A percentile compares a stretch with the other conserved stretches of the same genome.
These are phyloP conservation scores for Austroboletus novae-zelandiae DNA, from an alignment of 1,284 basidiomycete species.

Conservation along the genomic window DNA sequence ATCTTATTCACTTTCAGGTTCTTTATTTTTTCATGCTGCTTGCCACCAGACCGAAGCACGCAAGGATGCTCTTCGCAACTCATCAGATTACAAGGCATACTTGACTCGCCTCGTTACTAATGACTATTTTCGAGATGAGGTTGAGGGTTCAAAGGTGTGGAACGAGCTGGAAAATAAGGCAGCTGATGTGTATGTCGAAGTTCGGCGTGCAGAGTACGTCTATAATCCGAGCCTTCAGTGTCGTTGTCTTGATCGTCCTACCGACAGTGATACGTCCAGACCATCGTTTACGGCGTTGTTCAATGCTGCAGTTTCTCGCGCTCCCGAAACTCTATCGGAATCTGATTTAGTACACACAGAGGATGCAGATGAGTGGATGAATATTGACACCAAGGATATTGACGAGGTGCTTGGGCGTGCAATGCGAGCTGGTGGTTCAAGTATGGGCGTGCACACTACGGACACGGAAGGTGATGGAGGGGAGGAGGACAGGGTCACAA, in stretches of 20 bases:
- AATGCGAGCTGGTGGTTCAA: constrained; percentile 23
- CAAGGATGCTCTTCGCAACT: constrained; percentile 63
- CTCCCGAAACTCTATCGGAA: constrained; percentile 22
- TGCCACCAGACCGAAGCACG: constrained; percentile 51
- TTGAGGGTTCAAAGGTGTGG: constrained; percentile 77
- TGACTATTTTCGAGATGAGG: constrained; percentile 76
- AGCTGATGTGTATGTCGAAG: constrained; percentile 60
- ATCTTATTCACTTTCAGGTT: background rate
- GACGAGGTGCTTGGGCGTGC: constrained; percentile 54
- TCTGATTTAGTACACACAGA: constrained; percentile 38
- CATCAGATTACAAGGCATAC: constrained; percentile 66
- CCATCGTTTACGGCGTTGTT: constrained; percentile 74
- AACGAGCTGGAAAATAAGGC: constrained; percentile 70
- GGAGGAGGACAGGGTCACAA: constrained; percentile 48
- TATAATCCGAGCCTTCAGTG: background rate
- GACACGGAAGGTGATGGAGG: constrained; percentile 43
- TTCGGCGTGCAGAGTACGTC: constrained; percentile 64
- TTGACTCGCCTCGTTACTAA: constrained; percentile 58
- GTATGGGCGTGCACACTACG: constrained; percentile 36
- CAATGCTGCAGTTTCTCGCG: constrained; percentile 56
- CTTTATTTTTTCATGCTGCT: background rate
- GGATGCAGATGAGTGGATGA: constrained; percentile 74
- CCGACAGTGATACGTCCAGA: constrained; percentile 52
- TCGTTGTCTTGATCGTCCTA: constrained; percentile 4
- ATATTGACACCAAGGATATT: constrained; percentile 60